phyloP scores from a whole-genome alignment of 164 flowering plant genomes.

The Buxus sempervirens region DNA sequence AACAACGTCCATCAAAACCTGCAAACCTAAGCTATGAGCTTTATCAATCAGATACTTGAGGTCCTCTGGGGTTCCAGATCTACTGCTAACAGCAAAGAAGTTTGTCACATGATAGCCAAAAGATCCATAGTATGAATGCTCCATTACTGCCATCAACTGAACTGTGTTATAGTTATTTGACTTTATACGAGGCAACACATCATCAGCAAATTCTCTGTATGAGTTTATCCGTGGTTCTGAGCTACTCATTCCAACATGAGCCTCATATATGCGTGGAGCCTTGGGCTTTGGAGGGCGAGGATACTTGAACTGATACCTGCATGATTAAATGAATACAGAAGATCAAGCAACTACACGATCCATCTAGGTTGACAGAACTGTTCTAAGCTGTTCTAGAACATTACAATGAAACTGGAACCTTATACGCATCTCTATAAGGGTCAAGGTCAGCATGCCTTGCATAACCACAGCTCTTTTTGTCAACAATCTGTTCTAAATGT shows the following conservation, averaged over 20 bases:
- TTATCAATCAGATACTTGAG: conserved; percentile 92
- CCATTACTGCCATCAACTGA: conserved; percentile 97
- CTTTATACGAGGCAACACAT: conserved; percentile 75
- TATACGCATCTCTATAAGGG: too few relatives aligned
- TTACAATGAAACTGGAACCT: neutral
- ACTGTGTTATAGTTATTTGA: conserved; percentile 86
- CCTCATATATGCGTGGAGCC: conserved; percentile 90
- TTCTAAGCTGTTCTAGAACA: neutral
- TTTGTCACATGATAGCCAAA: conserved; percentile 97
- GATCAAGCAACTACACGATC: neutral
- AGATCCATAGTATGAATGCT: conserved; percentile 95
- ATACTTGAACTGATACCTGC: conserved; percentile 76
- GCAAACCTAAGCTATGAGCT: conserved; percentile 88
- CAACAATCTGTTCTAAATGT: neutral
- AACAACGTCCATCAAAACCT: conserved; percentile 88
- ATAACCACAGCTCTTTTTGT: neutral
- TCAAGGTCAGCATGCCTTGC: too few relatives aligned
- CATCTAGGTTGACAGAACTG: neutral
- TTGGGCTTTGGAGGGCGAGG: conserved; percentile 83
- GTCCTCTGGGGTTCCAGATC: conserved; percentile 98
- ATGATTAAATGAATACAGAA: conserved; percentile 15
- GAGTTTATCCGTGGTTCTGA: conserved; percentile 77
- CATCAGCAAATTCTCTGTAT: conserved; percentile 90
- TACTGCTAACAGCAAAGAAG: conserved; percentile 96
- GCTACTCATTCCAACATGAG: conserved; percentile 98